Base-by-base conservation (phyloP, 768 basidiomycete species). In the Trametes coccinea region DNA sequence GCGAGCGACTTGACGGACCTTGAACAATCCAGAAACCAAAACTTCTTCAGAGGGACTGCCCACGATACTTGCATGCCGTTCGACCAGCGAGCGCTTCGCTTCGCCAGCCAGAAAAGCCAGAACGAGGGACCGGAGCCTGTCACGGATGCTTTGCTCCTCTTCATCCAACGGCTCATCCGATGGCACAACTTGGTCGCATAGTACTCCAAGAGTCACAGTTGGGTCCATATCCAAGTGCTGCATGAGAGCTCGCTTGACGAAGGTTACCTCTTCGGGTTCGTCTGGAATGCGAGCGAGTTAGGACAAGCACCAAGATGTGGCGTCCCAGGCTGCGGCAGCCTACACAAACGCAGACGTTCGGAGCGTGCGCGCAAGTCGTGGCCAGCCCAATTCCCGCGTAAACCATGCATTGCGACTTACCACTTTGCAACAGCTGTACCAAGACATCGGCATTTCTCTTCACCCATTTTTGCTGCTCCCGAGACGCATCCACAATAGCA, bases 361-460 rank as follows among this genome's bases (percentile, higher is more conserved):
- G 22, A 22, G 22, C 22, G 22, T 22, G 22, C 22, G 22, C 22
- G 22, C 22, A 22, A 22, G 22, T 22, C 22, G 22, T 22, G 22
- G 22, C 22, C 22, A 22, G 22, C 22, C 22, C 22, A 22, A 22
- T 22, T 22, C 22, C 22, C 22, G 22, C 22, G 22, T 22, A 22
- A 22, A 22, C 22, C 22, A 22, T 22, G 22, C 22, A 22, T 22
- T 22, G 22, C 22, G 22, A 59, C 86, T 72, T 69, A 89, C 88
- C 88, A 65, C 86, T 87, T 70, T 90, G 89, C 8, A 90, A 77
- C 14, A 90, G 73, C 63, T 90, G 89, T n/a, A 90, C 78, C 17
- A 90, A 76, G 2, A 90, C 89, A 72, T 90, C 89, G 3, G 85
- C 84, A 70, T 90, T 90, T 65, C 89, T 75, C 71, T 84, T 86